Evolutionary conservation across 208 protist genomes (phyloP).

Genomic region (Borovskyia barvae): DNA sequence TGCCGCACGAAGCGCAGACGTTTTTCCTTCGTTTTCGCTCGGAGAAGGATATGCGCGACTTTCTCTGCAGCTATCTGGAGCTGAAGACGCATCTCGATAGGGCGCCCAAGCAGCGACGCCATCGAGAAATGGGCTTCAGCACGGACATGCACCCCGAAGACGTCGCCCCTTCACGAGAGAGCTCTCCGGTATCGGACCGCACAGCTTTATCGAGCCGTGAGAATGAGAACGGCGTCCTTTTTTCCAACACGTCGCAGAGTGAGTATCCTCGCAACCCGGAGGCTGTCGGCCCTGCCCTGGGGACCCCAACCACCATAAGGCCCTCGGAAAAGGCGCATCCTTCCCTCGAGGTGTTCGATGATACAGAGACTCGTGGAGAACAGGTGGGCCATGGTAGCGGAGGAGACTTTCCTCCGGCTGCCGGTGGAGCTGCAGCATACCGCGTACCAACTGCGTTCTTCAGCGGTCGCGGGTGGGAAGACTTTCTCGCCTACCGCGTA

Average conservation of each 20-base stretch:
- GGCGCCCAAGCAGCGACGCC: too few relatives aligned
- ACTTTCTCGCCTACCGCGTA: conserved; percentile 25
- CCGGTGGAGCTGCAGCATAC: background rate
- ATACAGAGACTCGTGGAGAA: background rate
- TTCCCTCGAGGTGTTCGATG: background rate
- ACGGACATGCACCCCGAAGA: too few relatives aligned
- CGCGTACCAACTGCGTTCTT: background rate
- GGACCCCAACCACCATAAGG: too few relatives aligned
- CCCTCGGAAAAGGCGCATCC: background rate
- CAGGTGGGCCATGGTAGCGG: too few relatives aligned
- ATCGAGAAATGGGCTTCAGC: too few relatives aligned
- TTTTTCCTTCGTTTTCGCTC: conserved; percentile 17
- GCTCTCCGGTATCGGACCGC: background rate
- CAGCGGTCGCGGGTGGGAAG: conserved; percentile 21
- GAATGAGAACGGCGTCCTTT: background rate
- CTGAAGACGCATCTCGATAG: background rate
- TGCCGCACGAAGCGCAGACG: background rate
- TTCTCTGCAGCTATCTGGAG: conserved; percentile 8
- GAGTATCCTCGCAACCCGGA: conserved; percentile 5
- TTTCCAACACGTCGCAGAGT: conserved; percentile 1
- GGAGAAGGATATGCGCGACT: conserved; percentile 13
- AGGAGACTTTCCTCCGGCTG: background rate
- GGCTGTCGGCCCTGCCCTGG: background rate
- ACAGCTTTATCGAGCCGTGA: background rate
- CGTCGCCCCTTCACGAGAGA: too few relatives aligned